Conservation (phyloP, 23 red algal genomes). For the Gracilaria caudata region DNA sequence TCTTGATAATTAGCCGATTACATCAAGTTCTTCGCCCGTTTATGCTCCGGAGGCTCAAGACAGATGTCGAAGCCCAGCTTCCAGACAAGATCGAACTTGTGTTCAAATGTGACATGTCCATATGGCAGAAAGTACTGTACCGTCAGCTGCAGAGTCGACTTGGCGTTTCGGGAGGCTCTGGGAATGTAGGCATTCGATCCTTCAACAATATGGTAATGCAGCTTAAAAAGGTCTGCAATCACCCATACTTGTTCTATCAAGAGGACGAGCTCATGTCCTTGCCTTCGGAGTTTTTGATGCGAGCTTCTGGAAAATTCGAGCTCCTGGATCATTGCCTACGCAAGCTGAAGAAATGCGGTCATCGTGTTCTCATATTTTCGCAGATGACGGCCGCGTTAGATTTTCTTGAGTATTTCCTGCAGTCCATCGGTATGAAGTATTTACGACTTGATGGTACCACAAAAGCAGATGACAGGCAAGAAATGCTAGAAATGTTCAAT, state of each 20-base stretch:
- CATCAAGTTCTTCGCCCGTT: constrained; percentile 96
- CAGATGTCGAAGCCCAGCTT: constrained; percentile 91
- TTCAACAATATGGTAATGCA: constrained; percentile 99
- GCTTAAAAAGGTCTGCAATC: constrained; percentile 98
- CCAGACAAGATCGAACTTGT: constrained; percentile 94
- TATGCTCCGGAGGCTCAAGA: constrained; percentile 93
- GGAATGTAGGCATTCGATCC: constrained; percentile 65
- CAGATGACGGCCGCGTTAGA: constrained; percentile 95
- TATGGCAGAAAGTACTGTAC: constrained; percentile 95
- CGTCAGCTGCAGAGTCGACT: constrained; percentile 69
- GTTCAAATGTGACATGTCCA: constrained; percentile 87
- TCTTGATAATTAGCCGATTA: constrained; percentile 95
- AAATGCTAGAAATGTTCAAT: constrained; percentile 95
- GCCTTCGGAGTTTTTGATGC: constrained; percentile 75
- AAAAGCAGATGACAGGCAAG: constrained; percentile 93
- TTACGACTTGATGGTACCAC: constrained; percentile 96
- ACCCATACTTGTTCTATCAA: constrained; percentile 94
- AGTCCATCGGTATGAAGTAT: constrained; percentile 74
- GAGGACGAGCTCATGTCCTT: constrained; percentile 84
- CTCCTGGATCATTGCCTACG: constrained; percentile 80
- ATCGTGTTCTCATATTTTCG: constrained; percentile 87
- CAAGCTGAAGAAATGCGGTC: constrained; percentile 80
- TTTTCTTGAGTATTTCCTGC: constrained; percentile 85
- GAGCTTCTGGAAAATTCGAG: constrained; percentile 89
- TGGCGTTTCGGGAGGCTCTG: constrained; percentile 69